These are phyloP conservation scores for Hordeum marinum DNA, from an alignment of 176 grass and related monocot species.

Conservation along the genomic window DNA sequence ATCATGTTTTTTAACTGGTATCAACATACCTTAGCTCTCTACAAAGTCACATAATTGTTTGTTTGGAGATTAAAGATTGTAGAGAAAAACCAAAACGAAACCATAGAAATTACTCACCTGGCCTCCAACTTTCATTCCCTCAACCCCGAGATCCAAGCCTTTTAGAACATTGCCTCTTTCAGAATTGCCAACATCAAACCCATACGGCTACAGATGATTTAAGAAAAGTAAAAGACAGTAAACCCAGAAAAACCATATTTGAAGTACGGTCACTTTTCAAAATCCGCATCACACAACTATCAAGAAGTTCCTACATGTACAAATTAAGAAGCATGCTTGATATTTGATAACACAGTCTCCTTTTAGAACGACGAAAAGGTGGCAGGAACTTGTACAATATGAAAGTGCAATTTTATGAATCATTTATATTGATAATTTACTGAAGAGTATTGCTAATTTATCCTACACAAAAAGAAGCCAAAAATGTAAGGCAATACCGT, in stretches of 20 bases:
- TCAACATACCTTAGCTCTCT: neutral
- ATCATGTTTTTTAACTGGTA: neutral
- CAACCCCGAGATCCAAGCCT: slow-evolving; percentile 95
- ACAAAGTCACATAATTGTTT: neutral
- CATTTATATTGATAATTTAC: neutral
- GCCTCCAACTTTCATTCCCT: slow-evolving; percentile 96
- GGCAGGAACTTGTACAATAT: too few relatives aligned
- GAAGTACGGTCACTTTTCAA: neutral
- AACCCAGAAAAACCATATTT: neutral
- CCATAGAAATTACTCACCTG: slow-evolving; percentile 43
- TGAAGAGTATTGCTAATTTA: neutral
- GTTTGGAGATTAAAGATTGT: neutral
- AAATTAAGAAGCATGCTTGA: too few relatives aligned
- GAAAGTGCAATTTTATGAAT: neutral
- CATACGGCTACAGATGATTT: slow-evolving; percentile 75
- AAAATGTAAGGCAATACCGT: slow-evolving; percentile 50
- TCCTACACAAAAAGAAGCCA: slow-evolving; percentile 5
- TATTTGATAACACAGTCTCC: too few relatives aligned
- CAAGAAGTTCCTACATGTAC: too few relatives aligned
- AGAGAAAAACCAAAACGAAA: slow-evolving; percentile 7
- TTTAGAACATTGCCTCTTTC: slow-evolving; percentile 85
- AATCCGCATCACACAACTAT: neutral
- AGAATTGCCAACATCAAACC: slow-evolving; percentile 94
- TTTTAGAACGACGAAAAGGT: too few relatives aligned
- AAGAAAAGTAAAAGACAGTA: neutral